Conservation (phyloP, 495 filamentous ascomycete genomes). For the Talaromyces thailandensis region DNA sequence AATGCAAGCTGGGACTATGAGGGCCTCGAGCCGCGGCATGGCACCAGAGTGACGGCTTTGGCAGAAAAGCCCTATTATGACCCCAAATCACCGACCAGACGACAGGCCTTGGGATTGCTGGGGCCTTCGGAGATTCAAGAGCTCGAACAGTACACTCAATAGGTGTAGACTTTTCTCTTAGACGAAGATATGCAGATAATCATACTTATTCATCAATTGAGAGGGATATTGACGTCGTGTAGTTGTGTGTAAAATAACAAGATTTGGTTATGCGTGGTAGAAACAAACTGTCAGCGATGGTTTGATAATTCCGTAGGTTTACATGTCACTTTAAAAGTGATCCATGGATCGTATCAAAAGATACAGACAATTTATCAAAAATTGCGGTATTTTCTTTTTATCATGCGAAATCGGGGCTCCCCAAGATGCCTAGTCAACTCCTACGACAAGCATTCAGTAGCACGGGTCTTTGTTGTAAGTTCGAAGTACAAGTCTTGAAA, state of each 20-base stretch:
- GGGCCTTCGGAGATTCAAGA: slow-evolving; percentile 21
- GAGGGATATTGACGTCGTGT: background rate
- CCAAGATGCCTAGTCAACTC: too few species aligned
- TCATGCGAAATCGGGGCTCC: too few species aligned
- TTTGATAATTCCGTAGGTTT: too few species aligned
- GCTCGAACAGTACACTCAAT: slow-evolving; percentile 1
- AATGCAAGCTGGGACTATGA: slow-evolving; percentile 63
- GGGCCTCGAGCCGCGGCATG: slow-evolving; percentile 51
- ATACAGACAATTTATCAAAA: too few species aligned
- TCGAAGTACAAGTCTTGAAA: background rate
- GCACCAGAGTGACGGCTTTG: slow-evolving; percentile 55
- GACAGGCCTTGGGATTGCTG: slow-evolving; percentile 47
- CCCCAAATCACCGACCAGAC: slow-evolving; percentile 45
- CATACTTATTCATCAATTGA: too few species aligned
- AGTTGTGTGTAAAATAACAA: background rate
- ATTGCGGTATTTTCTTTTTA: too few species aligned
- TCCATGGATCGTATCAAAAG: too few species aligned
- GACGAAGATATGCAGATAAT: background rate
- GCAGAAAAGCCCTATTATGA: slow-evolving; percentile 60
- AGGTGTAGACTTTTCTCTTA: background rate
- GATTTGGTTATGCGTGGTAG: background rate
- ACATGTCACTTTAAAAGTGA: too few species aligned
- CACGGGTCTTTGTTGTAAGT: background rate
- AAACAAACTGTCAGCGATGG: background rate
- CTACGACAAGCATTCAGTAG: too few species aligned